A percentile compares a stretch with the other conserved stretches of the same genome.
Evolutionary conservation across 83 land plant genomes (phyloP).

Genomic region (Diphasiastrum complanatum): DNA sequence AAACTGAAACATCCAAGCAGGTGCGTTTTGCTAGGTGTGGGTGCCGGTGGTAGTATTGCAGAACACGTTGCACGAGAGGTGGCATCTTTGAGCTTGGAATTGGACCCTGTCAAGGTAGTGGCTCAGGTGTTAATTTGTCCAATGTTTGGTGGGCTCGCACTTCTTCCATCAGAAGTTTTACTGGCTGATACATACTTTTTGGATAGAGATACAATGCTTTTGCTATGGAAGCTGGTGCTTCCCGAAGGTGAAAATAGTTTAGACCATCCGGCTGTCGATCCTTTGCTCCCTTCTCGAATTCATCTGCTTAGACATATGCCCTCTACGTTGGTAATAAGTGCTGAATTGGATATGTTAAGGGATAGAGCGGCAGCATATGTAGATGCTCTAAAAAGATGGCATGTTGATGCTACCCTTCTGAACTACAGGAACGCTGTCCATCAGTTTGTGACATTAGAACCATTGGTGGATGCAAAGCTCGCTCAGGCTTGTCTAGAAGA

Average conservation of each 20-base stretch:
- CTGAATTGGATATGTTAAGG: slow-evolving; percentile 13
- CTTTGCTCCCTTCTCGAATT: background rate
- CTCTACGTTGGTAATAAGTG: slow-evolving; percentile 12
- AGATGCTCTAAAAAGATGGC: too few relatives aligned
- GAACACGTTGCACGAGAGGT: background rate
- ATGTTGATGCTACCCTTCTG: too few relatives aligned
- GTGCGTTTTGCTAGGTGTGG: slow-evolving; percentile 7
- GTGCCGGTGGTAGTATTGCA: slow-evolving; percentile 9
- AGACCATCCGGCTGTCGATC: slow-evolving; percentile 5
- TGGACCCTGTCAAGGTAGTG: slow-evolving; percentile 5
- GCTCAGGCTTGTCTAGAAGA: too few relatives aligned
- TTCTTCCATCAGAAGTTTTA: slow-evolving; percentile 1
- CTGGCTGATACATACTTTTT: slow-evolving; percentile 10
- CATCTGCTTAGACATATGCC: background rate
- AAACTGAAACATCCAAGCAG: too few relatives aligned
- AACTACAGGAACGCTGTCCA: too few relatives aligned
- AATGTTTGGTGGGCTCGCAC: background rate
- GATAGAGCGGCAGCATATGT: too few relatives aligned
- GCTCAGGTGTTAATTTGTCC: slow-evolving; percentile 5
- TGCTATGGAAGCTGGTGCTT: slow-evolving; percentile 5
- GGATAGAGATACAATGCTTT: slow-evolving; percentile 2
- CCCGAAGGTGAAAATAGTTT: slow-evolving; percentile 4
- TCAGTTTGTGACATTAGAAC: too few relatives aligned
- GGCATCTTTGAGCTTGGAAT: background rate
- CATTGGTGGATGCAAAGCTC: too few relatives aligned